Conservation (phyloP, 345 rosid species). For the Toxicodendron radicans region DNA sequence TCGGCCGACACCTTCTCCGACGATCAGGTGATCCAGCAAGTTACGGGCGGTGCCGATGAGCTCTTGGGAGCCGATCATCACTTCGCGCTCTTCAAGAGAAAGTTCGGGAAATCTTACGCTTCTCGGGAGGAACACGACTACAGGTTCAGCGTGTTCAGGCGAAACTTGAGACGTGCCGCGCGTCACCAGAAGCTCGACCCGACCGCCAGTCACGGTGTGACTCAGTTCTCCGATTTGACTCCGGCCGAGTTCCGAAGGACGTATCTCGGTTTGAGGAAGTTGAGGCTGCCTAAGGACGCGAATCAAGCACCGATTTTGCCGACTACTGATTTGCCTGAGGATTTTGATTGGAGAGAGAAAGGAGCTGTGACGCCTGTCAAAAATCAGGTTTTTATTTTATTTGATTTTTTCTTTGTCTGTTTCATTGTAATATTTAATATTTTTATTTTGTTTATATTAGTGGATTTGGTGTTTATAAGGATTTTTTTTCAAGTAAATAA, state of each 20-base stretch:
- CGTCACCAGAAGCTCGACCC: constrained; percentile 84
- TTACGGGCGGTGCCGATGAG: constrained; percentile 45
- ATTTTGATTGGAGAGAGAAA: constrained; percentile 95
- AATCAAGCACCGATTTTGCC: constrained; percentile 82
- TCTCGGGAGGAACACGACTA: constrained; percentile 74
- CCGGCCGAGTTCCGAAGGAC: constrained; percentile 58
- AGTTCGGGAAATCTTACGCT: constrained; percentile 57
- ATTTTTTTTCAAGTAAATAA: background rate
- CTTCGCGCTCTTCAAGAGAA: constrained; percentile 71
- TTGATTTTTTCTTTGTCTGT: too few relatives aligned
- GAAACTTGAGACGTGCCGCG: constrained; percentile 63
- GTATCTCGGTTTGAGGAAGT: constrained; percentile 52
- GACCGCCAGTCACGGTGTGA: constrained; percentile 79
- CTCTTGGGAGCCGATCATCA: constrained; percentile 57
- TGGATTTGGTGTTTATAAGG: background rate
- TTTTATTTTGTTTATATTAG: background rate
- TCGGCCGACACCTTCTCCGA: constrained; percentile 25
- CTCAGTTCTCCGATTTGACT: constrained; percentile 95
- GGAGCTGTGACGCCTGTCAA: constrained; percentile 85
- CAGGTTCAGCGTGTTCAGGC: constrained; percentile 56
- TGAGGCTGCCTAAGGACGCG: constrained; percentile 78
- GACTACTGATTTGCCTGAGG: constrained; percentile 65
- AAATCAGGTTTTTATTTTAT: constrained; percentile 57
- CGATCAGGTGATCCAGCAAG: constrained; percentile 73
- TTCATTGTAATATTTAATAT: background rate